Percentiles rank a stretch among this genome's conserved stretches.
Conservation (phyloP, 371 early-diverging fungal species). For the Massospora cicadina region DNA sequence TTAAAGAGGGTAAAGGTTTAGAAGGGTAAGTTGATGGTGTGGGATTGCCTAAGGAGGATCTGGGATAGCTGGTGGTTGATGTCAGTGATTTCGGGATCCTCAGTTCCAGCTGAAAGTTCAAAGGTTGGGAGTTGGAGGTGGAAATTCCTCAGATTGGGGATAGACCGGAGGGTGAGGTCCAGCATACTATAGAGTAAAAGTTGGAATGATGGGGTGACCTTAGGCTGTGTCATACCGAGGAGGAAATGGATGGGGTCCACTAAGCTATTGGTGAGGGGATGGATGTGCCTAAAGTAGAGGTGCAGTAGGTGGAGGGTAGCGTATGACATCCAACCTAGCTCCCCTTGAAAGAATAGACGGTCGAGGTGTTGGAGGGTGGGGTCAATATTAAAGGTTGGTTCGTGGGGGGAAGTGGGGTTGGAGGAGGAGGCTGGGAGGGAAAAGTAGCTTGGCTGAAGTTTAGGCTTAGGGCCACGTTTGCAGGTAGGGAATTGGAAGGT, state of each 20-base stretch:
- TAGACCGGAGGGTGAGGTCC: not conserved
- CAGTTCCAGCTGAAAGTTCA: not conserved
- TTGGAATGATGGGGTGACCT: slow-evolving; percentile 2
- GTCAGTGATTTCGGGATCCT: not conserved
- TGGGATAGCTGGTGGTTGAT: not conserved
- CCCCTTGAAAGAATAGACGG: not conserved
- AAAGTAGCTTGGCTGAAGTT: not conserved
- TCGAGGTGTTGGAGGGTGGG: not conserved
- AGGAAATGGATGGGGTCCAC: not conserved
- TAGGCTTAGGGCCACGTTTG: slow-evolving; percentile 10
- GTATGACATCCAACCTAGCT: not conserved
- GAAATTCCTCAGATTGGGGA: slow-evolving; percentile 1
- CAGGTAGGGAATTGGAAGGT: not conserved
- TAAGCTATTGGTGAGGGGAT: not conserved
- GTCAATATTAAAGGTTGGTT: not conserved
- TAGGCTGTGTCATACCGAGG: not conserved
- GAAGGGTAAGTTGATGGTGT: not conserved
- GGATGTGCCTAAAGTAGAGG: not conserved
- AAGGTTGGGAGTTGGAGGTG: not conserved
- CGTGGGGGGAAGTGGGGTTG: not conserved
- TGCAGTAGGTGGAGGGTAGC: slow-evolving; percentile 2
- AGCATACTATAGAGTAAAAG: not conserved
- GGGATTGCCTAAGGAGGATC: not conserved
- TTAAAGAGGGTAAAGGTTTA: too few relatives aligned
- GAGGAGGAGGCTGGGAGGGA: not conserved